Percentiles rank a stretch among this genome's conserved stretches.
phyloP scores from a whole-genome alignment of 108 stramenopile species.

The Fragilaria crotonensis region DNA sequence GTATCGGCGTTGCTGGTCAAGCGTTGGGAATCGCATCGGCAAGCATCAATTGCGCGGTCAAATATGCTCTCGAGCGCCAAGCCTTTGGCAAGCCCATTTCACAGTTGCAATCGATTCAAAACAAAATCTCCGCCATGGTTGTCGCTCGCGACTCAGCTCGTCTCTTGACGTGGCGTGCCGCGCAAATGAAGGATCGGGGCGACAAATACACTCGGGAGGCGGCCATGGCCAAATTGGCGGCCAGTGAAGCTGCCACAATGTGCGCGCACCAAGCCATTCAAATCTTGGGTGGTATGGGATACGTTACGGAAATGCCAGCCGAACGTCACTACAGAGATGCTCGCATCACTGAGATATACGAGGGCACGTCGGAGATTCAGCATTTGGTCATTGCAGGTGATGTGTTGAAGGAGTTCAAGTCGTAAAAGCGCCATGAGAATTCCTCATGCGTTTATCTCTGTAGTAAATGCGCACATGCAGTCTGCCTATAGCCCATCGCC shows the following conservation, averaged over 20 bases:
- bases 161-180: conserved; percentile 93
- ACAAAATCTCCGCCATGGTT: conserved; percentile 84
- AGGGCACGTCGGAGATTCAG: conserved; percentile 94
- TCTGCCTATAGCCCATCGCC: no score
- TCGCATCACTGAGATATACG: conserved; percentile 97
- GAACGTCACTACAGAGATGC: conserved; percentile 97
- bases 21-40: conserved; percentile 90
- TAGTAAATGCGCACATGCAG: no score
- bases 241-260: conserved; percentile 95
- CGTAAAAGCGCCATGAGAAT: no score
- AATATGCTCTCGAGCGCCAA: conserved; percentile 85
- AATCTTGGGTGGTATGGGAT: conserved; percentile 94
- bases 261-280: conserved; percentile 93
- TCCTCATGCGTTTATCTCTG: no score
- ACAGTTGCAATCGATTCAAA: conserved; percentile 90
- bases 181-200: conserved; percentile 83
- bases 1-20: conserved; percentile 96
- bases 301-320: conserved; percentile 96
- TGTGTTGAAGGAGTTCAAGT: conserved; percentile 91
- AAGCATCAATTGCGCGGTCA: conserved; percentile 92
- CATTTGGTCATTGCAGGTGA: conserved; percentile 91
- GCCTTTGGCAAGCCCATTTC: conserved; percentile 95
- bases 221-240: conserved; percentile 94
- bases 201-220: conserved; percentile 85
- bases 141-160: conserved; percentile 85